A percentile compares a stretch with the other conserved stretches of the same genome.
These are phyloP conservation scores for Solanum chmielewskii DNA, from an alignment of 257 asterid genomes.

Conservation along the genomic window DNA sequence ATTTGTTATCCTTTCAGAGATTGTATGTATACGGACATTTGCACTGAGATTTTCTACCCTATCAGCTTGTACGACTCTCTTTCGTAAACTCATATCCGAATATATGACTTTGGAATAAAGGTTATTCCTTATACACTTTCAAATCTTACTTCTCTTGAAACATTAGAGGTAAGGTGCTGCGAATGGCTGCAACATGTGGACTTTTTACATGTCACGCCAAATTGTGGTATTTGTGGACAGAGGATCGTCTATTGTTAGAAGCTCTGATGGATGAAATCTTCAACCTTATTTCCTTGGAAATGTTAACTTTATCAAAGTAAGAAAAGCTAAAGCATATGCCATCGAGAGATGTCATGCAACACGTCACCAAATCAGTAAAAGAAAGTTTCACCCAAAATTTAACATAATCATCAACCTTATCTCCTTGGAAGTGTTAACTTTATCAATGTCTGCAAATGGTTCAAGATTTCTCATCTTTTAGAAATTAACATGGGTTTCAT, in stretches of 20 bases:
- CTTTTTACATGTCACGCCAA: too few relatives aligned
- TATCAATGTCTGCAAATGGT: background rate
- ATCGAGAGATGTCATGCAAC: too few relatives aligned
- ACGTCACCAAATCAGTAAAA: too few relatives aligned
- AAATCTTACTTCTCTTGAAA: background rate
- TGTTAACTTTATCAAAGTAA: fast-evolving
- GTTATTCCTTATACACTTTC: background rate
- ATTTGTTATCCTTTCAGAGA: background rate
- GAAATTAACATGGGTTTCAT: background rate
- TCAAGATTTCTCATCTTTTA: background rate
- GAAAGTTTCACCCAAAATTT: too few relatives aligned
- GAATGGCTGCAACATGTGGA: background rate
- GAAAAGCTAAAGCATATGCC: too few relatives aligned
- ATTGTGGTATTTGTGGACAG: background rate
- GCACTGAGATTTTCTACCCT: background rate
- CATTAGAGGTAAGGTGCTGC: fast-evolving
- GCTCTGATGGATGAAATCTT: background rate
- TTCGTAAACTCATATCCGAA: fast-evolving
- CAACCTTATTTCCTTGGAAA: background rate
- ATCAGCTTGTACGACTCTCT: conserved; percentile 2
- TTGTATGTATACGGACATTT: background rate
- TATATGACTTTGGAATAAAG: background rate
- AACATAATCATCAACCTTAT: background rate
- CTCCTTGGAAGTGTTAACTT: background rate
- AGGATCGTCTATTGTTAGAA: background rate